Evolutionary conservation across 441 rosid species (phyloP), one percentile per base, ranked within the genome.

Genomic region (Metrosideros polymorpha): DNA sequence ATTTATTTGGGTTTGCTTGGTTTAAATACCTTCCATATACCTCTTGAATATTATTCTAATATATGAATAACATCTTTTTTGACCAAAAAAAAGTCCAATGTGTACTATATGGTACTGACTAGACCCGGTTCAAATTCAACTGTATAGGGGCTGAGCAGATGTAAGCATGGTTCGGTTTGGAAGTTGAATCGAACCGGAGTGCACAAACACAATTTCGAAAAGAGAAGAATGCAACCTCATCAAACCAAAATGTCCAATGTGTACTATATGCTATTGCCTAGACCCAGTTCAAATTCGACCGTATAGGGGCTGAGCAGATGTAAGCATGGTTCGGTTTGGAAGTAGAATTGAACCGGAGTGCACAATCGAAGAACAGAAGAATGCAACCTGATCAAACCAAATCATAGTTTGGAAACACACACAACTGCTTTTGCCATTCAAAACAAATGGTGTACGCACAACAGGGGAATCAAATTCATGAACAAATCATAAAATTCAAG

Each of bases 281-380:
- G 10, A 59, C 71, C 35, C 19, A 17, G 0, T 59, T 59, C 22
- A 0, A 29, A 29, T 14, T 8, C 0, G 0, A 7, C 10, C 71
- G 3, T 3, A 29, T 59, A 29, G 71, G 10, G 9, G 32, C 1
- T 59, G 19, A 3, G 10, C 1, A 0, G 9, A 14, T 29, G 71
- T 3, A 59, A 0, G 51, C 3, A 14, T 14, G 19, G 5, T 59
- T 59, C 17, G 0, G 0, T 59, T 59, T 59, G 71, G 0, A 14
- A 0, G 15, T 6, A 59, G 10, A 29, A 17, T 29, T 1, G 39
- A 59, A 59, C 0, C 0, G 1, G 19, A 57, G 5, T n/a, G 4
- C 2, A n/a, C 7, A 59, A 29, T 1, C 4, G 29, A 59, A 59
- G 14, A 6, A 29, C 8, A 13, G 3, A 29, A 0, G 35, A 5